Percentiles rank a stretch among this genome's conserved stretches.
phyloP scores from a whole-genome alignment of 2,329 filamentous ascomycete species.

The Phaeophleospora eucalypticola region DNA sequence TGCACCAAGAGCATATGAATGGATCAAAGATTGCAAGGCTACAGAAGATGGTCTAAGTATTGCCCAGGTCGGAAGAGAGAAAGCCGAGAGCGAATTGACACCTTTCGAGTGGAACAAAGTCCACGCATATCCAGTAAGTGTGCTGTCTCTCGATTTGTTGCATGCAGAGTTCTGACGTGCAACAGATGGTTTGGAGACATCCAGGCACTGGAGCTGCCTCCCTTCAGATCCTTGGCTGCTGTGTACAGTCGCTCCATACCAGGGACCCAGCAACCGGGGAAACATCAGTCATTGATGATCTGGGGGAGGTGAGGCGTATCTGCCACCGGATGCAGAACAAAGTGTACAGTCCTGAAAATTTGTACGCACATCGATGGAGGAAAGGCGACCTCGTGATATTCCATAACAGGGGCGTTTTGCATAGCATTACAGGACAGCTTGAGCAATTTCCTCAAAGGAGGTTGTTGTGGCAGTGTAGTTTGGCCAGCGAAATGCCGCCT shows the following conservation, averaged over 20 bases:
- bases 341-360: conserved; percentile 26
- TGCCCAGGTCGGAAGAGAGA: conserved; percentile 13
- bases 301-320: conserved; percentile 24
- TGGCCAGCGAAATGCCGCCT: conserved; percentile 8
- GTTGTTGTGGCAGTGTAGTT: conserved; percentile 30
- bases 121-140: conserved; percentile 24
- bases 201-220: conserved; percentile 14
- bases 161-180: background rate
- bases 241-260: conserved; percentile 21
- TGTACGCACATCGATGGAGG: conserved; percentile 34
- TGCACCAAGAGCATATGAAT: conserved; percentile 30
- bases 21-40: conserved; percentile 31
- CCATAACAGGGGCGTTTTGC: conserved; percentile 34
- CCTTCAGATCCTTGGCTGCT: conserved; percentile 28
- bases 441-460: conserved; percentile 19
- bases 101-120: conserved; percentile 23
- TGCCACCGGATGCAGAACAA: conserved; percentile 27
- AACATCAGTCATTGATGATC: conserved; percentile 16
- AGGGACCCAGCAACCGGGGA: conserved; percentile 20
- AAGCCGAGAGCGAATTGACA: conserved; percentile 19
- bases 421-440: conserved; percentile 32
- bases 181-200: conserved; percentile 12
- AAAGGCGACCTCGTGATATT: conserved; percentile 34
- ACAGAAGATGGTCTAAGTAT: conserved; percentile 28
- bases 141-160: background rate